Base-by-base conservation (phyloP, 768 basidiomycete species). In the Podaxis sp. region DNA sequence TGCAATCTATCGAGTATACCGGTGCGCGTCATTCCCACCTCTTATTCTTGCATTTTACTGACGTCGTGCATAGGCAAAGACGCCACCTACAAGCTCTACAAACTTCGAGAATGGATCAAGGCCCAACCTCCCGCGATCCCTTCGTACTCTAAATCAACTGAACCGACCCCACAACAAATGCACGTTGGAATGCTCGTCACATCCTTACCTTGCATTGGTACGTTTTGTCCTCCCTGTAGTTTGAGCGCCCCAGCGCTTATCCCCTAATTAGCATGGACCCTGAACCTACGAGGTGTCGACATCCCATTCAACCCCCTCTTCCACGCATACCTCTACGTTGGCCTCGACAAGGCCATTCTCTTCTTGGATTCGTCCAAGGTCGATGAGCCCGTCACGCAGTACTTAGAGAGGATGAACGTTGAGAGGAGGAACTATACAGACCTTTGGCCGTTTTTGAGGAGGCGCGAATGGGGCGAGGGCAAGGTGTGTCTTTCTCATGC, bases 221-320 rank as follows among this genome's bases (percentile, higher is more conserved):
- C 61, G 85, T 74, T 17, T 12, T 44, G 15, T 39, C n/a, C 11
- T 15, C 3, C 54, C 39, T 36, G 42, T 52, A 63, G 7, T 51
- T 26, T 38, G 36, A 53, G 71, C 53, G 1, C n/a, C 8, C 4
- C 13, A 68, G 36, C 40, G 57, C 61, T 36, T 49, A 36, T 51
- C 55, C 28, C 15, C 19, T 24, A 7, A 57, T 57, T 76, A 86
- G 96, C 96, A 0, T 97, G 93, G 79, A 69, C 92, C 2, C 79
- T 98, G 38, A 99, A 99, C 70, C 77, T 96, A 59, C 89, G 96
- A 54, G 96, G 95, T 39, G 83, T 85, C 2, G 96, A 98, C 69
- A 88, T 98, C 52, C 93, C 93, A 0, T 93, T 87, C 79, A 95
- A 93, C 71, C 96, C 96, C 0, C 84, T 99, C 8, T 96, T 97